phyloP scores from a whole-genome alignment of 176 grass and related monocot genomes.

The Rhynchospora tenuis region DNA sequence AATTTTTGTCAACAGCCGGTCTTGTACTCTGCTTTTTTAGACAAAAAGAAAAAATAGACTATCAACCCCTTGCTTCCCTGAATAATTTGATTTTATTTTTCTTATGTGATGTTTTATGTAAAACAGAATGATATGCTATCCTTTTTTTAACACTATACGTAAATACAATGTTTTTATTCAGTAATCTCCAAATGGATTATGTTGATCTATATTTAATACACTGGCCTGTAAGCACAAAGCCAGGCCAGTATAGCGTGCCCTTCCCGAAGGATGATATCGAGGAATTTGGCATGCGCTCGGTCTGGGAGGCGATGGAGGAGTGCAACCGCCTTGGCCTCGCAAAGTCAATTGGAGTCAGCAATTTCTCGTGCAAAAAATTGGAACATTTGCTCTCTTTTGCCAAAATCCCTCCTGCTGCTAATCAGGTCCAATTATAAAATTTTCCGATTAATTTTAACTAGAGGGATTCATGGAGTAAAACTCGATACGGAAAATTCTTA shows the following conservation, averaged over 20 bases:
- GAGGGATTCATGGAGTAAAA: too few relatives aligned
- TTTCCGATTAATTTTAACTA: neutral
- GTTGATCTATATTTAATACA: constrained; percentile 35
- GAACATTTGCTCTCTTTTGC: constrained; percentile 21
- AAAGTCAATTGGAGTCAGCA: constrained; percentile 24
- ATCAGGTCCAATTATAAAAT: constrained; percentile 10
- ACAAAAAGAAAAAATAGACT: too few relatives aligned
- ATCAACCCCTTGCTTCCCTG: neutral
- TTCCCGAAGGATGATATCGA: constrained; percentile 14
- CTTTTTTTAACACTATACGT: neutral
- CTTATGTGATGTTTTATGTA: neutral
- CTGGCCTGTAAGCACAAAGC: constrained; percentile 15
- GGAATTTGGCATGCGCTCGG: constrained; percentile 11
- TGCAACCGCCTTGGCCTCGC: constrained; percentile 14
- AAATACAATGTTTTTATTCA: neutral
- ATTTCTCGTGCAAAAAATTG: constrained; percentile 39
- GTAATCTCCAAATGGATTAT: constrained; percentile 28
- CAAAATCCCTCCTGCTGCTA: constrained; percentile 27
- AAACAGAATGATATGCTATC: neutral
- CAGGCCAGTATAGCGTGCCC: neutral
- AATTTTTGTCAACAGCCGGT: too few relatives aligned
- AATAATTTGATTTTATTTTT: neutral
- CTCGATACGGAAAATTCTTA: too few relatives aligned
- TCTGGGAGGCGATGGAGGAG: constrained; percentile 33
- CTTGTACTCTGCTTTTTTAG: too few relatives aligned